Conservation (phyloP, 2,329 filamentous ascomycete species). For the Akanthomyces dipterigenus region DNA sequence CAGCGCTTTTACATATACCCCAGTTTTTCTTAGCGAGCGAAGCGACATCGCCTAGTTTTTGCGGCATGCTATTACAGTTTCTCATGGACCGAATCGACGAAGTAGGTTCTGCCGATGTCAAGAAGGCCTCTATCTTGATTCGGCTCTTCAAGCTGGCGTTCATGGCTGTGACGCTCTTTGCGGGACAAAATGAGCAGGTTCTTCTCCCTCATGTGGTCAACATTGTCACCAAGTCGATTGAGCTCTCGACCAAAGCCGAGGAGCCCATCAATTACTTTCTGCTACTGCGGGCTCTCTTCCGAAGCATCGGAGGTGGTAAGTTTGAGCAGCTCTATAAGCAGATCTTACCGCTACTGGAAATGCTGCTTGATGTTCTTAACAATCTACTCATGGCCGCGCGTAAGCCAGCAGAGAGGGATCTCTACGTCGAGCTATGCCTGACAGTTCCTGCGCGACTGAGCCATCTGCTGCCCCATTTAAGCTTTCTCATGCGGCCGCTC, state of each 20-base stretch:
- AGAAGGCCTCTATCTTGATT: constrained; percentile 86
- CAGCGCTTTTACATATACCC: constrained; percentile 85
- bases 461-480: constrained; percentile 89
- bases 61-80: constrained; percentile 95
- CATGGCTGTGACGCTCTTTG: constrained; percentile 98
- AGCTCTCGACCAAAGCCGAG: constrained; percentile 88
- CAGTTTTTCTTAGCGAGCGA: constrained; percentile 99
- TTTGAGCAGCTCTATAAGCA: constrained; percentile 99
- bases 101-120: constrained; percentile 84
- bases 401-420: constrained; percentile 82
- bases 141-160: constrained; percentile 97
- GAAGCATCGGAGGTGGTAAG: constrained; percentile 92
- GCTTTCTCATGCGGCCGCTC: constrained; percentile 92
- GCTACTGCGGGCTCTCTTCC: constrained; percentile 82
- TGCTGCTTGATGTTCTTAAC: constrained; percentile 95
- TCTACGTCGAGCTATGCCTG: constrained; percentile 94
- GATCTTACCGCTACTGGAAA: constrained; percentile 90
- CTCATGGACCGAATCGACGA: constrained; percentile 95
- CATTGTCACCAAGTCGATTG: constrained; percentile 95
- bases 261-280: constrained; percentile 99
- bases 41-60: constrained; percentile 94
- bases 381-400: constrained; percentile 85
- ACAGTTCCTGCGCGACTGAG: constrained; percentile 93
- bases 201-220: constrained; percentile 92
- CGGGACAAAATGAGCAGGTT: constrained; percentile 89